Base-by-base conservation (phyloP, 768 basidiomycete species). In the Scleroderma bovista region DNA sequence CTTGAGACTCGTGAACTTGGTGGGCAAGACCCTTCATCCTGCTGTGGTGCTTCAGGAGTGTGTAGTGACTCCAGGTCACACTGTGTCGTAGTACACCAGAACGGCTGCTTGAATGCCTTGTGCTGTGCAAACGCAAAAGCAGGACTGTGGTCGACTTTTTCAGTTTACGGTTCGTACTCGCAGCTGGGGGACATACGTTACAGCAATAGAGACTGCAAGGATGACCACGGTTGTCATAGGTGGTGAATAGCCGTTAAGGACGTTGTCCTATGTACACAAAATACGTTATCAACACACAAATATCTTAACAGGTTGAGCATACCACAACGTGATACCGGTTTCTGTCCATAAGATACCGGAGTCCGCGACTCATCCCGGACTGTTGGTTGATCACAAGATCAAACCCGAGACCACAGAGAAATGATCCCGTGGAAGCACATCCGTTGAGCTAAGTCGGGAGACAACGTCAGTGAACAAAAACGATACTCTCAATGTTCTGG, bases 291-390 rank as follows among this genome's bases (percentile, higher is more conserved):
- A 51, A 43, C 42, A 29, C 33, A 16, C 22, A 31, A 22, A 24
- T 9, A 43, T 23, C n/a, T 46, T 44, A 48, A 19, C 37, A 5
- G 37, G 26, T 5, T 17, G 45, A 19, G 67, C 78, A 50, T 52
- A 84, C 82, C 51, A 73, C 67, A 46, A 70, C 61, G 65, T 86
- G 84, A 23, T 76, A 72, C 10, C 69, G 58, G 55, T 86, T 86
- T 39, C 78, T 70, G 58, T 86, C 85, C 51, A 85, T 74, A 13
- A 86, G 70, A 56, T 73, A 78, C 19, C 85, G 74, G 26, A 86
- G 69, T 2, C 84, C 84, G 19, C 75, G 67, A 56, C 83, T 81
- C 72, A 84, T 74, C 6, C 84, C 85, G 6, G 67, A 64, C 57
- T 86, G 83, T 55, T 74, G 69, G 52, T 83, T 73, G 44, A 83